Evolutionary conservation across 805 yeast genomes (phyloP).

Genomic region (Lachancea quebecensis): DNA sequence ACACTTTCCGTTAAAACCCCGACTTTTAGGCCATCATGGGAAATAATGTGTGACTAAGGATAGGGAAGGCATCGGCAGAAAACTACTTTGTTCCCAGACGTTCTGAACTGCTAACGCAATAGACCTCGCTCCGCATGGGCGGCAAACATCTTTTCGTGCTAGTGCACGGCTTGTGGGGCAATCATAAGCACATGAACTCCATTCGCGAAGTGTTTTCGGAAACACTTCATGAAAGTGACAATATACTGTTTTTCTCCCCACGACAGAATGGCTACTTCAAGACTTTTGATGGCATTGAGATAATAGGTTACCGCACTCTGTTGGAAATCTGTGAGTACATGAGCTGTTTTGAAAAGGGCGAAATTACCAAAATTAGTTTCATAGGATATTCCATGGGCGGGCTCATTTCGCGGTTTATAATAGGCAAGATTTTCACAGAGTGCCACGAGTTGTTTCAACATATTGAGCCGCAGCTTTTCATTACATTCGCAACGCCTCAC

Average conservation of each 20-base stretch:
- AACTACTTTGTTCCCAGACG: not conserved
- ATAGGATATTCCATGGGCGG: conserved; percentile 92
- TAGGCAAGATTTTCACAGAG: conserved; percentile 57
- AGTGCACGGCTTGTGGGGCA: conserved; percentile 77
- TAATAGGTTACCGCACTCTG: conserved; percentile 63
- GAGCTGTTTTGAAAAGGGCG: conserved; percentile 30
- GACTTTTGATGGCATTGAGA: conserved; percentile 80
- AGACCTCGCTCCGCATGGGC: conserved; percentile 1
- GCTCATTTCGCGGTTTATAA: conserved; percentile 67
- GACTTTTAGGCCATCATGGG: no score
- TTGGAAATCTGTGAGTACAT: conserved; percentile 51
- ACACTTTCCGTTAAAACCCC: not conserved
- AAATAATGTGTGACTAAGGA: no score
- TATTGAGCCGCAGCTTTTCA: conserved; percentile 54
- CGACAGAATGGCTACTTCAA: conserved; percentile 59
- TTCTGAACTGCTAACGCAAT: not conserved
- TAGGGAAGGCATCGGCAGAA: not conserved
- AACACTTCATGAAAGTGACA: conserved; percentile 34
- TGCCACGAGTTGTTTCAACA: conserved; percentile 46
- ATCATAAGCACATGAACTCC: conserved; percentile 48
- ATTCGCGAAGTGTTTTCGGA: conserved; percentile 39
- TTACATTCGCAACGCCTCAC: conserved; percentile 78
- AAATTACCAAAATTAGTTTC: conserved; percentile 49
- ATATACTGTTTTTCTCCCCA: conserved; percentile 42
- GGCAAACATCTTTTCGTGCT: conserved; percentile 56